A percentile compares a stretch with the other conserved stretches of the same genome.
Conservation (phyloP, 2,329 filamentous ascomycete genomes). For the Passalora sequoiae region DNA sequence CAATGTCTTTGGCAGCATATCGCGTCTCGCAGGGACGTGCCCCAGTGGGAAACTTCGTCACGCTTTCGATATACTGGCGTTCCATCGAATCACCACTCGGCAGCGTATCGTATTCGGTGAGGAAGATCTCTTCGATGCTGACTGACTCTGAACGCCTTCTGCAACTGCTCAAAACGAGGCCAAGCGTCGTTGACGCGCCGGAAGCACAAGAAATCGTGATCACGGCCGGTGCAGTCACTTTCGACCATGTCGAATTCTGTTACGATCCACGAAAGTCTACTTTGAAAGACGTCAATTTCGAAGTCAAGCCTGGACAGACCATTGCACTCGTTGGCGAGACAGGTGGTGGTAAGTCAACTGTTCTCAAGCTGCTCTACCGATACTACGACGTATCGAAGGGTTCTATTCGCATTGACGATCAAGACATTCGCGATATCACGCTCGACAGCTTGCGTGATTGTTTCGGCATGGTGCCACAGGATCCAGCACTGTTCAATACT, state of each 20-base stretch:
- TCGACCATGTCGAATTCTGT: conserved; percentile 51
- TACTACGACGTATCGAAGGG: conserved; percentile 56
- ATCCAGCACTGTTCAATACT: conserved; percentile 59
- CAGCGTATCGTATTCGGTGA: conserved; percentile 48
- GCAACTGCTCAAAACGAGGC: conserved; percentile 54
- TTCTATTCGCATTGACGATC: conserved; percentile 53
- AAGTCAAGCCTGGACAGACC: conserved; percentile 49
- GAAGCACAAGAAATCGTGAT: conserved; percentile 44
- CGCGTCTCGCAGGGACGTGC: conserved; percentile 48
- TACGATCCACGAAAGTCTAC: conserved; percentile 52
- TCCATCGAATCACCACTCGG: conserved; percentile 45
- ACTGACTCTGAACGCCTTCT: conserved; percentile 62
- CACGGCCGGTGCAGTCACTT: conserved; percentile 48
- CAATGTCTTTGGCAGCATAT: conserved; percentile 50
- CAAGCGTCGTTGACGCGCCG: conserved; percentile 49
- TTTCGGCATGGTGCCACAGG: conserved; percentile 61
- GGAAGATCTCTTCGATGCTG: conserved; percentile 48
- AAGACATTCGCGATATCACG: conserved; percentile 56
- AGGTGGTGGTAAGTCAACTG: conserved; percentile 59
- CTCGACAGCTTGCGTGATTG: conserved; percentile 53
- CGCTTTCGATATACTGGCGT: conserved; percentile 60
- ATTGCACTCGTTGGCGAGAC: conserved; percentile 59
- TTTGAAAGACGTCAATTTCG: conserved; percentile 47
- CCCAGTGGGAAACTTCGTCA: conserved; percentile 58
- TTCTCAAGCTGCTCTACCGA: conserved; percentile 56